Percentiles rank a stretch among this genome's conserved stretches.
These are phyloP conservation scores for Coemansia sp. DNA, from an alignment of 192 early-diverging fungal genomes.

Conservation along the genomic window DNA sequence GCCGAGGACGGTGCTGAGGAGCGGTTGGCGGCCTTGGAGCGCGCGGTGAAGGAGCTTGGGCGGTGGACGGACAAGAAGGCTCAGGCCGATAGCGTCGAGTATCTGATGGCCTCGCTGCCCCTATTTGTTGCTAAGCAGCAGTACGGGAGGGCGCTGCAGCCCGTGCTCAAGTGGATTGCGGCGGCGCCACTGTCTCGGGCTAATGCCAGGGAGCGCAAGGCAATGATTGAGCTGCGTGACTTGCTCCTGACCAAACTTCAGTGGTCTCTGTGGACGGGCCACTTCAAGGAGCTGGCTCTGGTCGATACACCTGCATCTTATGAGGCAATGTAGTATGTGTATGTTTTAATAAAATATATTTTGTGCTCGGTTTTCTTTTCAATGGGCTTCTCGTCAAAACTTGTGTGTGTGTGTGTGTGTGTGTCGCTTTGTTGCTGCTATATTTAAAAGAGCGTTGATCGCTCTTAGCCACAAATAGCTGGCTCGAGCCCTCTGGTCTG, in stretches of 20 bases:
- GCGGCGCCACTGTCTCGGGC: constrained; percentile 56
- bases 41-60: constrained; percentile 55
- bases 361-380: no score
- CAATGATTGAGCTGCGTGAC: constrained; percentile 53
- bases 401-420: no score
- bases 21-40: constrained; percentile 54
- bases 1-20: constrained; percentile 15
- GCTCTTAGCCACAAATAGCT: no score
- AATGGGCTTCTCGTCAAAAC: no score
- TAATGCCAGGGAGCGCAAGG: constrained; percentile 57
- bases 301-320: constrained; percentile 26
- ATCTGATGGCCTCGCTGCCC: constrained; percentile 59
- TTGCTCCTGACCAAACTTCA: constrained; percentile 62
- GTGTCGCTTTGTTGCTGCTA: no score
- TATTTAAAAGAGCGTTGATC: no score
- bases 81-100: constrained; percentile 55
- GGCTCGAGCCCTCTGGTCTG: no score
- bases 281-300: constrained; percentile 27
- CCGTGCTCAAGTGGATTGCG: constrained; percentile 66
- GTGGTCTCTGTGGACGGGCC: constrained; percentile 70
- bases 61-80: constrained; percentile 58
- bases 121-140: constrained; percentile 57
- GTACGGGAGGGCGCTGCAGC: constrained; percentile 70
- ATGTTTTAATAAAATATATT: no score
- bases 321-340: constrained; percentile 3